Evolutionary conservation across 2,329 filamentous ascomycete genomes (phyloP).

Genomic region (Teratosphaeriaceae sp.): DNA sequence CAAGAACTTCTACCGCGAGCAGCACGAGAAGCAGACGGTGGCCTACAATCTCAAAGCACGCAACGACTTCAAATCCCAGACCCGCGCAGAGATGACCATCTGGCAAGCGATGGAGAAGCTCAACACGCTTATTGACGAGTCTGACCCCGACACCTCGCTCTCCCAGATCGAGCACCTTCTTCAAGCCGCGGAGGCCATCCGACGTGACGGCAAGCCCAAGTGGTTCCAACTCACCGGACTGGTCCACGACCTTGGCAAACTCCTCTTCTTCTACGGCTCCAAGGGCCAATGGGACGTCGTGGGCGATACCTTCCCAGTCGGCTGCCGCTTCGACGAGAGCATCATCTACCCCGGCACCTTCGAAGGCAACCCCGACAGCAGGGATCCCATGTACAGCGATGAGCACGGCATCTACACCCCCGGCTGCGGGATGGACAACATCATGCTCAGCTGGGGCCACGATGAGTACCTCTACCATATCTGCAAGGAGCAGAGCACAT

Average conservation of each 20-base stretch:
- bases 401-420: constrained; percentile 72
- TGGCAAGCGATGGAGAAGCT: constrained; percentile 93
- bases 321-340: constrained; percentile 64
- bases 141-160: constrained; percentile 80
- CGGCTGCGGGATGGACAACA: constrained; percentile 75
- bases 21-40: constrained; percentile 65
- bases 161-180: constrained; percentile 86
- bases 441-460: constrained; percentile 88
- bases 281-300: constrained; percentile 91
- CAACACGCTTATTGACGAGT: constrained; percentile 84
- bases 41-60: constrained; percentile 80
- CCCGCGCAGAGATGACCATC: constrained; percentile 70
- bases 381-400: constrained; percentile 65
- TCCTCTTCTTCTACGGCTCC: constrained; percentile 75
- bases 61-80: constrained; percentile 59
- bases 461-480: constrained; percentile 86
- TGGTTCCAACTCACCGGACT: constrained; percentile 77
- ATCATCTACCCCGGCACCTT: constrained; percentile 83
- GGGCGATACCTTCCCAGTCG: constrained; percentile 76
- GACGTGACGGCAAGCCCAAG: constrained; percentile 72
- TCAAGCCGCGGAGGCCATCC: constrained; percentile 83
- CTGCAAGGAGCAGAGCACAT: constrained; percentile 70
- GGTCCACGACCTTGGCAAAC: constrained; percentile 74
- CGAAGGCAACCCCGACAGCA: constrained; percentile 64
- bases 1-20: constrained; percentile 76